Conservation (phyloP, 139 green algal species). For the Yamagishiella unicocca region DNA sequence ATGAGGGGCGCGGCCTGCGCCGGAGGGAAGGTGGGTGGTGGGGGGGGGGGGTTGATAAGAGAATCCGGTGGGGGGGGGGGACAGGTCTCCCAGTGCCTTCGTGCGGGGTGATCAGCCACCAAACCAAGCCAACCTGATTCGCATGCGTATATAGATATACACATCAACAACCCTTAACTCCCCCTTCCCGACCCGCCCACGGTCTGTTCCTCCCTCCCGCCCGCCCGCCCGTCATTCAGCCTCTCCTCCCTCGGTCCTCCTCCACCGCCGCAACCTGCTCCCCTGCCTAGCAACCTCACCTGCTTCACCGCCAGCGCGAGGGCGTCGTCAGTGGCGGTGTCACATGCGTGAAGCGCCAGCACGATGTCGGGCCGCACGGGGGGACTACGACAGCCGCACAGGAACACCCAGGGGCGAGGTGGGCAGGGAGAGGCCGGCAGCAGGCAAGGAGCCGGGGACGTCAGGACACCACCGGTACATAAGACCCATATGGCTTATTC, state of each 20-base stretch:
- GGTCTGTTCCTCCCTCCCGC: too few species aligned
- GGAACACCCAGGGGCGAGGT: neutral
- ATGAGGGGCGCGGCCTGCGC: conserved; percentile 54
- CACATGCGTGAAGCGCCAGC: conserved; percentile 79
- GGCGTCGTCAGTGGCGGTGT: conserved; percentile 78
- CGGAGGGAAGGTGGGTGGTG: neutral
- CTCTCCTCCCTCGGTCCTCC: neutral
- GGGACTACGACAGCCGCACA: conserved; percentile 26
- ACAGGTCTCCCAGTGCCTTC: too few species aligned
- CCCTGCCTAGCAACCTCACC: conserved; percentile 32
- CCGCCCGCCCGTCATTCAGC: too few species aligned
- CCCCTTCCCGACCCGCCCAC: too few species aligned
- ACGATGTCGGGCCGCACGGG: conserved; percentile 62
- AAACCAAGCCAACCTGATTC: too few species aligned
- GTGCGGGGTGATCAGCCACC: too few species aligned
- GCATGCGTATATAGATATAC: too few species aligned
- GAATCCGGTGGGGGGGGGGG: neutral
- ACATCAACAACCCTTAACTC: too few species aligned
- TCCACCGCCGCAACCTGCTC: neutral
- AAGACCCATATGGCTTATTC: too few species aligned
- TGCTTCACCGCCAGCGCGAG: conserved; percentile 69
- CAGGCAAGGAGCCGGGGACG: too few species aligned
- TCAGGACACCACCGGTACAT: too few species aligned
- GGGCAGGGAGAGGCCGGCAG: too few species aligned
- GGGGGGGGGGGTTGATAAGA: neutral